These are phyloP conservation scores for Dendrobium nobile DNA, from an alignment of 106 monocot genomes.

Conservation along the genomic window DNA sequence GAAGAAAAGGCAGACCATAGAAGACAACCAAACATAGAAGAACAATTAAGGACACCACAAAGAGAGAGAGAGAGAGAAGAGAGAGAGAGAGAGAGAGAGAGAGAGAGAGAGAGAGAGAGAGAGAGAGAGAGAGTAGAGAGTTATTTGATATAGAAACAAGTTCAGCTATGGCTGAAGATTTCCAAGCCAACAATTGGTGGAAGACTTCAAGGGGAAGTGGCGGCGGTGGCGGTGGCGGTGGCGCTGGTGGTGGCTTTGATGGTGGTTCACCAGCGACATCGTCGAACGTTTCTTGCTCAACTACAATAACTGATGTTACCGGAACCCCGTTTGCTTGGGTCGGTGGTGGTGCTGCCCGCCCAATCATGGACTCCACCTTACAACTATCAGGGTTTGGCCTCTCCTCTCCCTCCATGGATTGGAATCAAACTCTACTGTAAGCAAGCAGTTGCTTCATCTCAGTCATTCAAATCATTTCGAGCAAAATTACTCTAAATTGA, in stretches of 20 bases:
- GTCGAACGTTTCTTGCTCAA: background rate
- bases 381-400: background rate
- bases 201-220: background rate
- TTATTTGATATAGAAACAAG: background rate
- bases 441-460: background rate
- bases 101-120: background rate
- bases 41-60: background rate
- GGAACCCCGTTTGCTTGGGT: too few species aligned
- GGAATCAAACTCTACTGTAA: conserved; percentile 7
- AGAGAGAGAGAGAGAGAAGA: background rate
- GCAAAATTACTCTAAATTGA: background rate
- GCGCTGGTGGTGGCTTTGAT: too few species aligned
- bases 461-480: background rate
- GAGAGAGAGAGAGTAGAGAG: background rate
- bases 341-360: background rate
- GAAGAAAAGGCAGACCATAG: background rate
- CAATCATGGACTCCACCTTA: background rate
- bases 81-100: background rate
- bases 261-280: background rate
- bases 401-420: conserved; percentile 6
- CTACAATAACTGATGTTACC: background rate
- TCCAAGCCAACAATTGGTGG: background rate
- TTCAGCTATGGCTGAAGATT: conserved; percentile 2
- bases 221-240: background rate
- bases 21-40: background rate